Conservation (phyloP, 345 rosid genomes). For the Isatis tinctoria region DNA sequence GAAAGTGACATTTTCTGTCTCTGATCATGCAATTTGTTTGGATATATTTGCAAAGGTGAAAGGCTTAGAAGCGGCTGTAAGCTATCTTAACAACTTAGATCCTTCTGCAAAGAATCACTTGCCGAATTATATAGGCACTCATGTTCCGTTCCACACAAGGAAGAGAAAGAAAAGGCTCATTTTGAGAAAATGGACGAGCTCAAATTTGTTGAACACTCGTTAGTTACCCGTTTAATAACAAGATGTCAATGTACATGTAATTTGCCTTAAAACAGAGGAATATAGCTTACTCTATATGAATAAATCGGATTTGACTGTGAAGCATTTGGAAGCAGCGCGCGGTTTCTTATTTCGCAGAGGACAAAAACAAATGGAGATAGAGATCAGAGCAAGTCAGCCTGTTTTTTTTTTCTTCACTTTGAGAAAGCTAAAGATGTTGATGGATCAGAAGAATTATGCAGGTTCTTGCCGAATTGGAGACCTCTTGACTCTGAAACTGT, state of each 20-base stretch:
- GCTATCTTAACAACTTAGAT: constrained; percentile 42
- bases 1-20: constrained; percentile 40
- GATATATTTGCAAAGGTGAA: constrained; percentile 61
- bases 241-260: constrained; percentile 54
- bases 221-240: constrained; percentile 57
- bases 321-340: constrained; percentile 52
- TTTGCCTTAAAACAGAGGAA: constrained; percentile 51
- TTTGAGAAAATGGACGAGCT: constrained; percentile 57
- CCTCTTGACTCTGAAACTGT: constrained; percentile 37
- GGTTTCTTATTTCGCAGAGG: constrained; percentile 17
- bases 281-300: constrained; percentile 47
- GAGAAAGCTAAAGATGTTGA: constrained; percentile 51
- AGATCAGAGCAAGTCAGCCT: constrained; percentile 28
- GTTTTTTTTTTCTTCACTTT: constrained; percentile 43
- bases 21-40: constrained; percentile 49
- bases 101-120: constrained; percentile 33
- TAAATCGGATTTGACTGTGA: constrained; percentile 45
- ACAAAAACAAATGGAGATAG: constrained; percentile 44
- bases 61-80: constrained; percentile 61
- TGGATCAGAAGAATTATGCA: constrained; percentile 52
- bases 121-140: constrained; percentile 51
- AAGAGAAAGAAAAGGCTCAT: constrained; percentile 51
- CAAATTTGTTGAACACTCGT: constrained; percentile 26
- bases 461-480: constrained; percentile 35
- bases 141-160: constrained; percentile 52